Percentiles rank a stretch among this genome's conserved stretches.
Evolutionary conservation across 2,329 filamentous ascomycete genomes (phyloP).

Genomic region (Diaporthe citri): DNA sequence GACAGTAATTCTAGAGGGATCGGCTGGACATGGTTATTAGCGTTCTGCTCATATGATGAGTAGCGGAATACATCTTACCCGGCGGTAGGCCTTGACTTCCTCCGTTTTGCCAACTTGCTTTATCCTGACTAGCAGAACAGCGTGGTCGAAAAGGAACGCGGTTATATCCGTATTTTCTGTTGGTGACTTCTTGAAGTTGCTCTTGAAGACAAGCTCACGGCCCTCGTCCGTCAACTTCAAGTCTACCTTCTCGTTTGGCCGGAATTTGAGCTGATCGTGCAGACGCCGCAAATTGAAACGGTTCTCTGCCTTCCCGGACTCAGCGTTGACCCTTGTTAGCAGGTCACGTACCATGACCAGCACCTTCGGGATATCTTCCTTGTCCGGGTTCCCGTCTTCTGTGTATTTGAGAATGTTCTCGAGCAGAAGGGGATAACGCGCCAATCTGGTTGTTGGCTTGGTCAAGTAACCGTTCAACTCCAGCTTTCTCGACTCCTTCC

Average conservation of each 20-base stretch:
- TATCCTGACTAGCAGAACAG: constrained; percentile 88
- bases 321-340: constrained; percentile 88
- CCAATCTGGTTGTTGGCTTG: constrained; percentile 95
- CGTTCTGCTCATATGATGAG: neutral
- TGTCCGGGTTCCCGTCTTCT: constrained; percentile 88
- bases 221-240: constrained; percentile 94
- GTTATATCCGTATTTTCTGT: constrained; percentile 92
- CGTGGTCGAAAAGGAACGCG: constrained; percentile 96
- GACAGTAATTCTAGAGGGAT: constrained; percentile 94
- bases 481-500: constrained; percentile 96
- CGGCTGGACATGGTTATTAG: constrained; percentile 64
- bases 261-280: constrained; percentile 92
- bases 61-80: constrained; percentile 55
- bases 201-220: constrained; percentile 94
- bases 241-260: constrained; percentile 90
- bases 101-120: constrained; percentile 95
- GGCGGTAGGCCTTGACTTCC: constrained; percentile 93
- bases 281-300: constrained; percentile 94
- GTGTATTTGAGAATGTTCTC: constrained; percentile 95
- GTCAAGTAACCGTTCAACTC: constrained; percentile 98
- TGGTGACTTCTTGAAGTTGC: constrained; percentile 90
- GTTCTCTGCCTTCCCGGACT: constrained; percentile 97
- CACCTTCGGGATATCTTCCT: constrained; percentile 91
- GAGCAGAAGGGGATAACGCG: constrained; percentile 90
- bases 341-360: constrained; percentile 89